Evolutionary conservation across 768 basidiomycete species (phyloP), one percentile per base, ranked within the genome.

Genomic region (Xerocomus potaroensis): DNA sequence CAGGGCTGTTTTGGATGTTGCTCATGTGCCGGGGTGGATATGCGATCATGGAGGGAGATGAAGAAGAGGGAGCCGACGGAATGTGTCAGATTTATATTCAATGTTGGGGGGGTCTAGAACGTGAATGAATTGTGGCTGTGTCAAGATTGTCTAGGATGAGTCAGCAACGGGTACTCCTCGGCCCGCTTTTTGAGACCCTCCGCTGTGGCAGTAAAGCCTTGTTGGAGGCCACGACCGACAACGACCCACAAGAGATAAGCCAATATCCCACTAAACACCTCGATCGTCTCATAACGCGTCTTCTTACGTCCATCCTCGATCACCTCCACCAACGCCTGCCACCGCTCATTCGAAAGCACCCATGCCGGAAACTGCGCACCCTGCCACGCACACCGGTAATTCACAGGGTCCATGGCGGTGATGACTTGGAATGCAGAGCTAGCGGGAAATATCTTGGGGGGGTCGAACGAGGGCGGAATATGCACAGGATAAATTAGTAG

Each of bases 201-300:
- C 0, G 76, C 81, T 69, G 80, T 78, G 1, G 77, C 81, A 8
- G 59, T 51, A 39, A 82, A 79, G 0, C 74, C 78, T 41, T 60
- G 33, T 22, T 61, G 59, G 41, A 86, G 58, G 34, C 75, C 72
- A 12, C 55, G 49, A 12, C 71, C 64, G 12, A 79, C 56, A 43
- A 77, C 69, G 32, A 69, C 64, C 53, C 68, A 71, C 43, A 84
- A 63, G 9, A 79, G 1, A 54, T 83, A 80, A 30, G 82, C 83
- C 10, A 77, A 44, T 2, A 75, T 15, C 0, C 83, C 83, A 15
- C 63, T 62, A 42, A 85, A 87, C 23, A 78, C 79, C 57, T 83
- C 82, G 8, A 73, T 63, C 5, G 76, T 78, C 62, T 87, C 83
- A 51, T 88, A 88, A 39, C 71, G 73, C 23, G 83, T 84, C 54